Evolutionary conservation across 2,329 filamentous ascomycete genomes (phyloP).

Genomic region (Coniochaeta sp.): DNA sequence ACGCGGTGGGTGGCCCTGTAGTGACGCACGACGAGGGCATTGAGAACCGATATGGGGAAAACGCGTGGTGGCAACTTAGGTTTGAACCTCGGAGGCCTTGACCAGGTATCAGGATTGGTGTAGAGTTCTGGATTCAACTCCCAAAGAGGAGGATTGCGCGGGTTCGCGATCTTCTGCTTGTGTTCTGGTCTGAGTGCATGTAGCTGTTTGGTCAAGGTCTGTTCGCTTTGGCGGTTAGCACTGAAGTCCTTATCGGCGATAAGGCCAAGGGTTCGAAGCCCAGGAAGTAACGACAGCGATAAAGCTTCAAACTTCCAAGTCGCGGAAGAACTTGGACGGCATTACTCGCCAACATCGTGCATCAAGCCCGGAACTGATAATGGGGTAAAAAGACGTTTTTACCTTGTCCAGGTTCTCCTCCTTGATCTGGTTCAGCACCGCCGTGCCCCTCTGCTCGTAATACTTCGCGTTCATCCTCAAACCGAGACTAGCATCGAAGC

Average conservation of each 20-base stretch:
- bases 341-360: too few species aligned
- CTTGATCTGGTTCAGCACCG: constrained; percentile 47
- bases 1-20: constrained; percentile 39
- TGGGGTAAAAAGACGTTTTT: constrained; percentile 1
- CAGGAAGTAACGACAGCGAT: not conserved
- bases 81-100: not conserved
- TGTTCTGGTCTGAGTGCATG: constrained; percentile 7
- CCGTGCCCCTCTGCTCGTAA: constrained; percentile 26
- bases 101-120: not conserved
- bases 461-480: constrained; percentile 29
- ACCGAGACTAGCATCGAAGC: not conserved
- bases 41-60: constrained; percentile 36
- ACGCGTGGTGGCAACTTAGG: not conserved
- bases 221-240: constrained; percentile 5
- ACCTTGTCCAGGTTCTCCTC: constrained; percentile 55
- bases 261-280: not conserved
- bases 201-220: not conserved
- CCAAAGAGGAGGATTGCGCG: constrained; percentile 1
- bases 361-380: not conserved
- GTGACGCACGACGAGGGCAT: constrained; percentile 37
- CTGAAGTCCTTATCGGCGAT: constrained; percentile 8
- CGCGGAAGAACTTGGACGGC: too few species aligned
- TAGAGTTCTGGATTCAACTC: constrained; percentile 1
- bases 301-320: not conserved
- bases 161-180: constrained; percentile 8